These are phyloP conservation scores for Fusarium denticulatum DNA, from an alignment of 2,329 filamentous ascomycete species.

Conservation along the genomic window DNA sequence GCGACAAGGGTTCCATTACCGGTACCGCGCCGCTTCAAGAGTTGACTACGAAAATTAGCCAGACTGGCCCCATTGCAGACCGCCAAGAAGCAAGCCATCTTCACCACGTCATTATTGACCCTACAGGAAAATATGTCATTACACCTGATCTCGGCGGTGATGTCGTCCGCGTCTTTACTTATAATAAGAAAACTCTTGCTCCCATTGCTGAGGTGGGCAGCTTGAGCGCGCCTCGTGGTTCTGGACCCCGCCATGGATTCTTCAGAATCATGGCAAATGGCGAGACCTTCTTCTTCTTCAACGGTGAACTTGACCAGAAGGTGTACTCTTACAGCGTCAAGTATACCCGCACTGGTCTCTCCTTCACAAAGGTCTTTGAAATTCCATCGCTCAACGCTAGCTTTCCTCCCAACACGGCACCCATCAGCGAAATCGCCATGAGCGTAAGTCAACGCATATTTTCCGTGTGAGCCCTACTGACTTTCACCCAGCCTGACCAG, in stretches of 20 bases:
- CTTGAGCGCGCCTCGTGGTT: conserved; percentile 20
- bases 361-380: conserved; percentile 38
- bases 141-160: conserved; percentile 39
- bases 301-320: conserved; percentile 39
- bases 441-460: conserved; percentile 12
- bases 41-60: conserved; percentile 26
- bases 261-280: conserved; percentile 35
- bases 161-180: conserved; percentile 31
- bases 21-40: conserved; percentile 31
- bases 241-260: conserved; percentile 37
- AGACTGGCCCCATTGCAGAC: conserved; percentile 29
- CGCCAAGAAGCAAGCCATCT: conserved; percentile 40
- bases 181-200: conserved; percentile 34
- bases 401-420: conserved; percentile 32
- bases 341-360: conserved; percentile 18
- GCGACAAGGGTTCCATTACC: conserved; percentile 22
- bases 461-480: rapidly evolving
- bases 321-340: conserved; percentile 39
- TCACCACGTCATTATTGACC: conserved; percentile 38
- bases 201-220: conserved; percentile 30
- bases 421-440: conserved; percentile 39
- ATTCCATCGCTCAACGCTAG: conserved; percentile 27
- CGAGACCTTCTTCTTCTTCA: conserved; percentile 40
- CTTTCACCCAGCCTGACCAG: conserved; percentile 20
- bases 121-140: conserved; percentile 34